Conservation (phyloP, 1,284 basidiomycete species). For the Apiotrichum gracile region DNA sequence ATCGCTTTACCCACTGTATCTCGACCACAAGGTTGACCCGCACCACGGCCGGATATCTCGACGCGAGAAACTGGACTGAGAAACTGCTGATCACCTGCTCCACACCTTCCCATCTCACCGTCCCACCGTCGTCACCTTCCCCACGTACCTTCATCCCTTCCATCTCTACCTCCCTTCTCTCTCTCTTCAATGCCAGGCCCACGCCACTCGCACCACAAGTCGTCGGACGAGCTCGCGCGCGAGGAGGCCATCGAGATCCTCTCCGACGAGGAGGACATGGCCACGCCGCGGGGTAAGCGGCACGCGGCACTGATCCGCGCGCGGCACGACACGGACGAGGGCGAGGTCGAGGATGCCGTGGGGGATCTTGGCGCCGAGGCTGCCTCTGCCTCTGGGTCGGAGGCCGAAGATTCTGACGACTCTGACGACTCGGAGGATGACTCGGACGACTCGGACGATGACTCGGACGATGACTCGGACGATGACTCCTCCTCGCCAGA, state of each 20-base stretch:
- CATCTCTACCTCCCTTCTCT: too few species aligned
- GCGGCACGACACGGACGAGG: not conserved
- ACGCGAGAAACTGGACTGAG: too few species aligned
- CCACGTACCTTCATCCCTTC: too few species aligned
- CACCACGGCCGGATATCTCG: too few species aligned
- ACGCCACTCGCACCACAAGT: constrained; percentile 23
- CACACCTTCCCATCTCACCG: too few species aligned
- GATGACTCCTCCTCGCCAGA: constrained; percentile 2
- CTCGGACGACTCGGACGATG: constrained; percentile 5
- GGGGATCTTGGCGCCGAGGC: not conserved
- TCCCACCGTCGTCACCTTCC: too few species aligned
- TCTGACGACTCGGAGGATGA: constrained; percentile 1
- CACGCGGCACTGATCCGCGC: constrained; percentile 7
- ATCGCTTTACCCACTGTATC: too few species aligned
- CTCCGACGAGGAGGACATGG: constrained; percentile 9
- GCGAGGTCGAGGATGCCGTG: not conserved
- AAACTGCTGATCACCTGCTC: too few species aligned
- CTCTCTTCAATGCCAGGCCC: too few species aligned
- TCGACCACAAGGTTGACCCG: too few species aligned
- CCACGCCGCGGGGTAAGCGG: constrained; percentile 8
- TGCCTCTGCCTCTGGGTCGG: not conserved
- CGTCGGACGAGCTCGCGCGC: constrained; percentile 30
- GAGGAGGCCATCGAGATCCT: constrained; percentile 27
- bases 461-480: not conserved
- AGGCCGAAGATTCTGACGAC: not conserved